These are phyloP conservation scores for Suillus clintonianus DNA, from an alignment of 768 basidiomycete species.

Conservation along the genomic window DNA sequence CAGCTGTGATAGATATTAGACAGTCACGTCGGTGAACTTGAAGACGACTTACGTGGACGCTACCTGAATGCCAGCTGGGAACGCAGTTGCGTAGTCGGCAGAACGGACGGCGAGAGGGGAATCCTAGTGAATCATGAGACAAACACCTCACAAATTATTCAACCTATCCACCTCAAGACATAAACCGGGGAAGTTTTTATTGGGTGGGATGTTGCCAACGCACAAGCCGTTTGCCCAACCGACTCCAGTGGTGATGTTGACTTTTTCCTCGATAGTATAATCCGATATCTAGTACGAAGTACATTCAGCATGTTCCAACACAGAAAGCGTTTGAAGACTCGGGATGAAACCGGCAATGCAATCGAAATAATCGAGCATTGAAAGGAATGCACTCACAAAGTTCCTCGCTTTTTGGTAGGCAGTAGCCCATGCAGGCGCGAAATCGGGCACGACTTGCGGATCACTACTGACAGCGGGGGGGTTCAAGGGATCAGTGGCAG, in stretches of 20 bases:
- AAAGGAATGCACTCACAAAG: constrained; percentile 36
- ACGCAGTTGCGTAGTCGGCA: constrained; percentile 42
- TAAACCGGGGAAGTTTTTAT: constrained; percentile 52
- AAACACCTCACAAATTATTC: neutral
- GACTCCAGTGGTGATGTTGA: constrained; percentile 24
- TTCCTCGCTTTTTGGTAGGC: constrained; percentile 57
- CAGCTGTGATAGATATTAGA: constrained; percentile 38
- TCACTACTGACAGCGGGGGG: constrained; percentile 51
- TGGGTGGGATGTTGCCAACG: constrained; percentile 61
- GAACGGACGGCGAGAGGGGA: constrained; percentile 41
- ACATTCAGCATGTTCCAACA: neutral
- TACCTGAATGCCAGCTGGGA: constrained; percentile 60
- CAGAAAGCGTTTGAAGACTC: neutral
- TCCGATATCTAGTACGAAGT: constrained; percentile 32
- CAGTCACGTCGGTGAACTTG: constrained; percentile 25
- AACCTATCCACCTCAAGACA: constrained; percentile 54
- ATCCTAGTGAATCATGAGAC: constrained; percentile 18
- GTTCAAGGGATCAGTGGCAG: constrained; percentile 48
- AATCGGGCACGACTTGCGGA: constrained; percentile 38
- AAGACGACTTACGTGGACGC: constrained; percentile 46
- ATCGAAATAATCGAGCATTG: neutral
- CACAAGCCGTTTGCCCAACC: constrained; percentile 48
- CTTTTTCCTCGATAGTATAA: constrained; percentile 34
- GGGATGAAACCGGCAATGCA: neutral
- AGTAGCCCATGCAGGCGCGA: constrained; percentile 46